These are phyloP conservation scores for Sutorius australiensis DNA, from an alignment of 768 basidiomycete species.

Conservation along the genomic window DNA sequence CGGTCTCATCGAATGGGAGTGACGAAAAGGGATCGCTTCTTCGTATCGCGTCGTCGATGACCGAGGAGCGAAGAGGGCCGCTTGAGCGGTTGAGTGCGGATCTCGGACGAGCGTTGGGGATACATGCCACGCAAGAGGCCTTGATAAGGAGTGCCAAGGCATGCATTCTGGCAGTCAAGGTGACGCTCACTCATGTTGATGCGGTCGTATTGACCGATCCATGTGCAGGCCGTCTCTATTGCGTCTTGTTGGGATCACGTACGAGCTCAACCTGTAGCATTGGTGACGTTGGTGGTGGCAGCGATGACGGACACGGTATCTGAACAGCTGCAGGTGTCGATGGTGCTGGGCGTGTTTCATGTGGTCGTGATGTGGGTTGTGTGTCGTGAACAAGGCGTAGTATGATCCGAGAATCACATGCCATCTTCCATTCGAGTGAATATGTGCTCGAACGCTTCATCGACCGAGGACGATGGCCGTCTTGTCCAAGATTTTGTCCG, in stretches of 20 bases:
- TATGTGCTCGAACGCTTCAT: neutral
- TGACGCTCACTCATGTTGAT: constrained; percentile 2
- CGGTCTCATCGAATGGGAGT: neutral
- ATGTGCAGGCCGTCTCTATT: constrained; percentile 23
- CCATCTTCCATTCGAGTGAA: neutral
- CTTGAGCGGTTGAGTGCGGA: neutral
- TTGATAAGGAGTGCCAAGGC: constrained; percentile 34
- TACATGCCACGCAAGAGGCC: constrained; percentile 14
- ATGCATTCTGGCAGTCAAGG: constrained; percentile 35
- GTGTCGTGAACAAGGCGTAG: neutral
- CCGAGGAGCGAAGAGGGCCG: neutral
- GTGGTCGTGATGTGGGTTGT: constrained; percentile 26
- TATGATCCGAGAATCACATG: constrained; percentile 15
- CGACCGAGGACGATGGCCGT: constrained; percentile 10
- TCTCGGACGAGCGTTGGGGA: constrained; percentile 2
- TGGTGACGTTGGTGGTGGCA: constrained; percentile 30
- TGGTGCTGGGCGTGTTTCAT: constrained; percentile 41
- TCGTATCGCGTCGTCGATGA: constrained; percentile 12
- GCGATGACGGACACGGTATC: constrained; percentile 47
- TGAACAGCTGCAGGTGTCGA: constrained; percentile 36
- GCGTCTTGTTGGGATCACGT: constrained; percentile 19
- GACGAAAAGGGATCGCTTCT: constrained; percentile 15
- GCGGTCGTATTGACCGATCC: neutral
- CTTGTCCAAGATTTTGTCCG: constrained; percentile 10
- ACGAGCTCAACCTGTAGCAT: constrained; percentile 24